A percentile compares a stretch with the other conserved stretches of the same genome.
phyloP scores from a whole-genome alignment of 176 grass and related monocot species.

The Typha latifolia region DNA sequence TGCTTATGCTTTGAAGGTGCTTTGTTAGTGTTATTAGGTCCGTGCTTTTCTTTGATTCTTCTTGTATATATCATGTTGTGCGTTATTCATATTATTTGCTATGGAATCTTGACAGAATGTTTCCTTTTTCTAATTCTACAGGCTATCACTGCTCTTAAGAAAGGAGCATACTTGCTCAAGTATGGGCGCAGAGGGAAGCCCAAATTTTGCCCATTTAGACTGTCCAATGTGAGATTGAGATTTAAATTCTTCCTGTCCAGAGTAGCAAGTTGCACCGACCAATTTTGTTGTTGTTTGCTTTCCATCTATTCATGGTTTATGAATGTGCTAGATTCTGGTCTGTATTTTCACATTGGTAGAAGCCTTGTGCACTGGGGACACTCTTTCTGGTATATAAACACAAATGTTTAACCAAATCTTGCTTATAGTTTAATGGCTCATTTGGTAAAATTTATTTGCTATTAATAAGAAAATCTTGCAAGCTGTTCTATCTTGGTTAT shows the following conservation, averaged over 20 bases:
- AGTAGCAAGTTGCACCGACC: too few relatives aligned
- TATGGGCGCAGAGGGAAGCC: constrained; percentile 94
- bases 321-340: neutral
- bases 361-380: neutral
- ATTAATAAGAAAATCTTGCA: neutral
- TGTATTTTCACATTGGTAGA: neutral
- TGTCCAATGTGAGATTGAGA: constrained; percentile 73
- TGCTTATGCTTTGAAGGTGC: neutral
- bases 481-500: too few relatives aligned
- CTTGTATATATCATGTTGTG: neutral
- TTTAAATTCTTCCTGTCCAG: neutral
- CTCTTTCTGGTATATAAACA: neutral
- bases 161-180: constrained; percentile 94
- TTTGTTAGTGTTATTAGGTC: neutral
- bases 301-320: neutral
- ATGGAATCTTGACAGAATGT: constrained; percentile 8
- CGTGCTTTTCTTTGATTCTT: constrained; percentile 1
- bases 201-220: constrained; percentile 96
- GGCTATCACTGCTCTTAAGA: constrained; percentile 94
- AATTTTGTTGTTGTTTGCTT: neutral
- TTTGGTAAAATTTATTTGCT: too few relatives aligned
- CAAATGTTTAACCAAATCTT: too few relatives aligned
- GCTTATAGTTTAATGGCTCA: too few relatives aligned
- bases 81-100: constrained; percentile 1
- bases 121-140: constrained; percentile 24